Evolutionary conservation across 495 filamentous ascomycete species (phyloP).

Genomic region (Bryoglossum gracile): DNA sequence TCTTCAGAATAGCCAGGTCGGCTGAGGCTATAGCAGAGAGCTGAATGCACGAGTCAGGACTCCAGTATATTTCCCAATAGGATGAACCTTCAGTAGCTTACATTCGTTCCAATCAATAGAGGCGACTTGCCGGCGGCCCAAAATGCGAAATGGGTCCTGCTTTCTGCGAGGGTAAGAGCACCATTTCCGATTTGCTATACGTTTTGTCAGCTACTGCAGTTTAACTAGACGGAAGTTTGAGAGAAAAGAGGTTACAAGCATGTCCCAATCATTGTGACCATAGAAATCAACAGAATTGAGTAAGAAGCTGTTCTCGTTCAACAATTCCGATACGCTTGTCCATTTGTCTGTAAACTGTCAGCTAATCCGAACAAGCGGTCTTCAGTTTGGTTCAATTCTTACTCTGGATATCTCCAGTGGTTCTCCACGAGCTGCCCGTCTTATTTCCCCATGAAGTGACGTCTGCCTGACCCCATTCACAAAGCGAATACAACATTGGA

Average conservation of each 20-base stretch:
- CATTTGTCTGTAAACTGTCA: too few relatives aligned
- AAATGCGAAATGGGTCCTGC: slow-evolving; percentile 43
- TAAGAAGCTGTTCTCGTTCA: slow-evolving; percentile 45
- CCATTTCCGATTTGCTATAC: too few relatives aligned
- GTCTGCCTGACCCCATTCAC: slow-evolving; percentile 30
- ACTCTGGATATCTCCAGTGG: slow-evolving; percentile 34
- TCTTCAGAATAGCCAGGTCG: slow-evolving; percentile 33
- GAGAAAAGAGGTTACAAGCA: too few relatives aligned
- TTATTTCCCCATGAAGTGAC: slow-evolving; percentile 25
- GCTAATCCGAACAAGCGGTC: too few relatives aligned
- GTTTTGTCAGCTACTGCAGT: too few relatives aligned
- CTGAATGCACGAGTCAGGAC: slow-evolving; percentile 13
- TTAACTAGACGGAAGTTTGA: too few relatives aligned
- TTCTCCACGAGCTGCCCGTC: slow-evolving; percentile 28
- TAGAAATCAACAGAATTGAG: slow-evolving; percentile 44
- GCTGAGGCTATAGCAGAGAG: slow-evolving; percentile 30
- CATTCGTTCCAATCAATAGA: slow-evolving; percentile 36
- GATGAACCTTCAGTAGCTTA: too few relatives aligned
- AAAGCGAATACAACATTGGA: slow-evolving; percentile 33
- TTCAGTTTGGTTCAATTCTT: too few relatives aligned
- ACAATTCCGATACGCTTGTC: slow-evolving; percentile 19
- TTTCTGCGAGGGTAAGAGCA: slow-evolving; percentile 29
- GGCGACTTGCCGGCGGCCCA: slow-evolving; percentile 47
- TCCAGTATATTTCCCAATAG: neutral
- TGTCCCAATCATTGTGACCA: slow-evolving; percentile 50